Base-by-base conservation (phyloP, 2,329 filamentous ascomycete species). In the Knufia petricola region DNA sequence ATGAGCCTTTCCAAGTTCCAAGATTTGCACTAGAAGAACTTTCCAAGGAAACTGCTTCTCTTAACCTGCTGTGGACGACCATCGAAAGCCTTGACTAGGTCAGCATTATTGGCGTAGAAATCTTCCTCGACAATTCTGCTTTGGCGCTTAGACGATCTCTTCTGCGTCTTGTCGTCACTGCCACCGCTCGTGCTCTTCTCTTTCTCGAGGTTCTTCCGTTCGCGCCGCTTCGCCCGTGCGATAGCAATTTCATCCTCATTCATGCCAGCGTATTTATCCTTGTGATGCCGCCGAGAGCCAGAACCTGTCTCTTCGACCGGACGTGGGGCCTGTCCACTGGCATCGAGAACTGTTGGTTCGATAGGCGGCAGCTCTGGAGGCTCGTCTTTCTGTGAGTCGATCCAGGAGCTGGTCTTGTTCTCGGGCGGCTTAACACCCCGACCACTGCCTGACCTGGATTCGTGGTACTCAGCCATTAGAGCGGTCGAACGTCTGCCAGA, bases 361-460 rank as follows among this genome's bases (percentile, higher is more conserved):
- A 73, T 61, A 23, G 66, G 69, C 2, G 71, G 71, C 7, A 68
- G 64, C 46, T 72, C 70, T 0, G 71, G 70, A 13, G 70, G 71
- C 17, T 74, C 70, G 21, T 64, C 66, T 7, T 65, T 61, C 55
- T 72, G 70, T 1, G 68, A 70, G 51, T 73, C 63, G 6, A 74
- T 64, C 71, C 71, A 74, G 4, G 68, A 71, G 6, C 69, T 70
- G 28, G 69, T 74, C 58, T 74, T 73, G 46, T 73, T 68, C 55
- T 55, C 52, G 23, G 26, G 63, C 45, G 50, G 60, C 17, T 55
- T 41, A 19, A 52, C 53, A 12, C 58, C 60, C 39, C 57, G 55
- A 28, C 58, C 55, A 36, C 55, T 56, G 10, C 55, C 54, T 28
- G 59, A 62, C 30, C 61, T 62, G 32, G 60, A 55, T 44, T 62